Percentiles rank a stretch among this genome's conserved stretches.
These are phyloP conservation scores for Cinnamomum chago DNA, from an alignment of 164 flowering plant species.

Conservation along the genomic window DNA sequence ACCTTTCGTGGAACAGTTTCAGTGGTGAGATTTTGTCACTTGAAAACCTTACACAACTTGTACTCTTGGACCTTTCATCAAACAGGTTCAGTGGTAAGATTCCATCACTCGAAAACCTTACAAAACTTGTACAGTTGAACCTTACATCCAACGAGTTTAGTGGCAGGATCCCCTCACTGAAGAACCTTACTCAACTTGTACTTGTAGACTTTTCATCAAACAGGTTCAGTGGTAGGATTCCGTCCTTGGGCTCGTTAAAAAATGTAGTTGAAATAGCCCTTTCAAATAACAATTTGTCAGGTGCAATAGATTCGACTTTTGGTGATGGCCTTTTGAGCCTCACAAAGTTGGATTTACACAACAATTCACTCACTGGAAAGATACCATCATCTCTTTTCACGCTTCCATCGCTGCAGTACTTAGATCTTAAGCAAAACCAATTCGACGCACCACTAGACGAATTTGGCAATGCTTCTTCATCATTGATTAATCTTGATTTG, in stretches of 20 bases:
- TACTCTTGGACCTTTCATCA: slow-evolving; percentile 22
- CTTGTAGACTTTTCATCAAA: slow-evolving; percentile 42
- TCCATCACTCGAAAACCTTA: background rate
- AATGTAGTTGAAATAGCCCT: background rate
- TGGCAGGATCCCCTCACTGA: slow-evolving; percentile 20
- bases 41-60: slow-evolving; percentile 24
- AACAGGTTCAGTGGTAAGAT: background rate
- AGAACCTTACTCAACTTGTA: slow-evolving; percentile 23
- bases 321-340: slow-evolving; percentile 25
- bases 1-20: slow-evolving; percentile 22
- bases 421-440: slow-evolving; percentile 28
- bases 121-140: slow-evolving; percentile 34
- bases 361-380: slow-evolving; percentile 36
- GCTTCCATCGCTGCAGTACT: slow-evolving; percentile 25
- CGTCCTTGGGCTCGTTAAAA: slow-evolving; percentile 14
- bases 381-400: slow-evolving; percentile 37
- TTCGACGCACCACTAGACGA: slow-evolving; percentile 10
- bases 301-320: background rate
- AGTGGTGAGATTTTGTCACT: slow-evolving; percentile 34
- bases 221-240: slow-evolving; percentile 31
- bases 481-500: background rate
- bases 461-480: background rate
- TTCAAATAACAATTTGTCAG: background rate
- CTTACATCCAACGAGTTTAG: slow-evolving; percentile 18
- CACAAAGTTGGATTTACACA: slow-evolving; percentile 18